Evolutionary conservation across 1,139 yeast species (phyloP), one percentile per base, ranked within the genome.

Genomic region (Ogataea hybrid): DNA sequence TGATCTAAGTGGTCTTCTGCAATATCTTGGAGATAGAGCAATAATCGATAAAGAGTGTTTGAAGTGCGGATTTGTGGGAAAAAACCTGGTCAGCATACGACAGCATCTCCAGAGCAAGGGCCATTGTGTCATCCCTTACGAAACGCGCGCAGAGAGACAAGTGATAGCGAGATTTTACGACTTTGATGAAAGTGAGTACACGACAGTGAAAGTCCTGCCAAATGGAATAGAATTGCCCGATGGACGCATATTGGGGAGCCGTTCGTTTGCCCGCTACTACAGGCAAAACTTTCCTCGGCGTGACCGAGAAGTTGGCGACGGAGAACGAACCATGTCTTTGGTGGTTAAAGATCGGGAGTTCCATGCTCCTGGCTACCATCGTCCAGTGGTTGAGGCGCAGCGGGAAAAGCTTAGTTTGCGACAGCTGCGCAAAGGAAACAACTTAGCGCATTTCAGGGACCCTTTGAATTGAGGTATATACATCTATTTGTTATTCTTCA

Each of bases 381-480:
- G 41, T n/a, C 3, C 84, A 79, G 58, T 41, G 17, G 39, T 38
- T 12, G 29, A 48, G 12, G 35, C 45, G 22, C 59, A 64, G 54
- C 67, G 25, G 54, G 53, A 33, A 42, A 62, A 63, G 70, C 54
- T 70, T 28, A 43, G 55, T 56, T 64, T 70, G n/a, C 39, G 44
- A 15, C 54, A 73, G 63, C 28, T 70, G 65, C 46, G 75, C 70
- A 64, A 75, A 73, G 57, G 66, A 71, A 83, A 84, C 56, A 76
- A 75, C 63, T 82, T 81, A 62, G 74, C 75, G 22, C 81, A 82
- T 60, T 82, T 62, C 63, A 77, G 88, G 65, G 86, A 83, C 56
- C 83, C 74, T 57, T 70, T 34, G 22, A 42, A 35, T 17, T 34
- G 29, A 28, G n/a, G 14, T 18, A 17, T 16, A 25, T 33, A 25